These are phyloP conservation scores for Ulota crispa DNA, from an alignment of 225 moss, liverwort and hornwort genomes.

Conservation along the genomic window DNA sequence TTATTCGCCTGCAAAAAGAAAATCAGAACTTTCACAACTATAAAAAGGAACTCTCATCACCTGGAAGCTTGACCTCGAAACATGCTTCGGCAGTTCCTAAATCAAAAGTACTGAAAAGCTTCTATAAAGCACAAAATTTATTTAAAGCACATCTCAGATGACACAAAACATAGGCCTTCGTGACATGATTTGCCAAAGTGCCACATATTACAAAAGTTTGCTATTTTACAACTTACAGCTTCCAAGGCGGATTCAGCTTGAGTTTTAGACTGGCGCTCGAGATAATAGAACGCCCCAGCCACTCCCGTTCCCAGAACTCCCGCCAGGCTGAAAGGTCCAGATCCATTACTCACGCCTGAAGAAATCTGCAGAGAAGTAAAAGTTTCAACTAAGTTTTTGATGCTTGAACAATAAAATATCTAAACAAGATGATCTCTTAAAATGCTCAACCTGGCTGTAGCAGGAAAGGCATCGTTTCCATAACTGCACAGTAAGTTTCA, in stretches of 20 bases:
- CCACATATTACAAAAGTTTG: background rate
- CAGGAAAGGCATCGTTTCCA: background rate
- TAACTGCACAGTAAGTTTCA: background rate
- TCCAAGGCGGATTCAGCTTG: slow-evolving; percentile 35
- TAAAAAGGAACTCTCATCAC: background rate
- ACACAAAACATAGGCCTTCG: background rate
- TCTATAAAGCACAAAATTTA: background rate
- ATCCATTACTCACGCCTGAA: slow-evolving; percentile 25
- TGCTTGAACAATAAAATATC: background rate
- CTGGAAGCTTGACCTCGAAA: background rate
- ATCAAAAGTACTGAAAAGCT: background rate
- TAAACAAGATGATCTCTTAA: background rate
- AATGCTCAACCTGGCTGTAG: background rate
- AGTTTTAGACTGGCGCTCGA: slow-evolving; percentile 51
- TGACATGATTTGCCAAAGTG: background rate
- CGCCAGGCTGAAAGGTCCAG: slow-evolving; percentile 41
- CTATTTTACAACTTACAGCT: slow-evolving; percentile 29
- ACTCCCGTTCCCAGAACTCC: slow-evolving; percentile 48
- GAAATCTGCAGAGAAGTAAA: slow-evolving; percentile 35
- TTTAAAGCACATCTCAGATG: background rate
- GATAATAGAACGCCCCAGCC: slow-evolving; percentile 36
- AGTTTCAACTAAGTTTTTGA: background rate
- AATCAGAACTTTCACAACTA: slow-evolving; percentile 7
- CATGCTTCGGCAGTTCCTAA: background rate
- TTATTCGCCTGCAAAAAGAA: slow-evolving; percentile 39